These are phyloP conservation scores for Handroanthus guayacan DNA, from an alignment of 257 asterid species.

Conservation along the genomic window DNA sequence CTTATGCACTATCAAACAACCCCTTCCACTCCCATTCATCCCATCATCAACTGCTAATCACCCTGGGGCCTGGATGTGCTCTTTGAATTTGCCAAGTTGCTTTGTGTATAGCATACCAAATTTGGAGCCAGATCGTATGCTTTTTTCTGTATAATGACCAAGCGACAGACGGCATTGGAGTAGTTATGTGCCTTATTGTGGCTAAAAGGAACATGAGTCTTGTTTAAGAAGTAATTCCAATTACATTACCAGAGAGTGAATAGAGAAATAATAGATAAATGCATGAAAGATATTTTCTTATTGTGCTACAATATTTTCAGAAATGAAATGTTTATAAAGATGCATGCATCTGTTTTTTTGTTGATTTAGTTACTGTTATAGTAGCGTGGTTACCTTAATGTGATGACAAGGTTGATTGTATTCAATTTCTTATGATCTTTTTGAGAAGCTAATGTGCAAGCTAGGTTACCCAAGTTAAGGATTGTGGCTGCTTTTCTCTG, in stretches of 20 bases:
- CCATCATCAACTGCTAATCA: neutral
- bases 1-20: neutral
- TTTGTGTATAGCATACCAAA: neutral
- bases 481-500: neutral
- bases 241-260: too few species aligned
- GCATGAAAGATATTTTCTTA: neutral
- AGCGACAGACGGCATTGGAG: neutral
- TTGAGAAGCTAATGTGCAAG: neutral
- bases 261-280: neutral
- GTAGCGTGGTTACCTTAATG: neutral
- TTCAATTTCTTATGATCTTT: conserved; percentile 11
- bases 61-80: too few species aligned
- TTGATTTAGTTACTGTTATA: conserved; percentile 3
- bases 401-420: neutral
- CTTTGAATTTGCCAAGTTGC: neutral
- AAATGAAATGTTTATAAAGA: conserved; percentile 13
- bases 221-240: neutral
- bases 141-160: neutral
- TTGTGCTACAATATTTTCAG: neutral
- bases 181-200: neutral
- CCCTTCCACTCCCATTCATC: neutral
- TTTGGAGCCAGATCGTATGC: neutral
- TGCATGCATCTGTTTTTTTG: neutral
- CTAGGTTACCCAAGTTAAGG: conserved; percentile 1
- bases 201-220: neutral